These are phyloP conservation scores for Penicillium macrosclerotiorum DNA, from an alignment of 495 filamentous ascomycete genomes.

Conservation along the genomic window DNA sequence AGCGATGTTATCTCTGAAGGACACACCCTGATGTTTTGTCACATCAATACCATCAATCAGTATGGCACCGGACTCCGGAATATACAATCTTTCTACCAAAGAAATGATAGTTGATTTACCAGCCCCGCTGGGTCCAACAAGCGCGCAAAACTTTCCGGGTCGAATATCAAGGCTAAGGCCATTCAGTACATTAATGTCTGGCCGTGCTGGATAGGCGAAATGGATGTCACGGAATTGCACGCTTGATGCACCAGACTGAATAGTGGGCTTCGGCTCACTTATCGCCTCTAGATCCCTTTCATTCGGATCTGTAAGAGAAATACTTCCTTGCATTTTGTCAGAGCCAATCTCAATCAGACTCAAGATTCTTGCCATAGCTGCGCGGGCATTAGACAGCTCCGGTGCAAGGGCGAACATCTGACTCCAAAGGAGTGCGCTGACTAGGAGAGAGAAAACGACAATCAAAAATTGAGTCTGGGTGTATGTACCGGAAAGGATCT, in stretches of 20 bases:
- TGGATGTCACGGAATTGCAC: conserved; percentile 53
- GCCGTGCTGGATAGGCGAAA: conserved; percentile 62
- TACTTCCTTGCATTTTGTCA: conserved; percentile 30
- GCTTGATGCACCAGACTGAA: conserved; percentile 20
- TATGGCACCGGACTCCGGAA: conserved; percentile 39
- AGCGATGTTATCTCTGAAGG: conserved; percentile 50
- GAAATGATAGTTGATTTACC: conserved; percentile 63
- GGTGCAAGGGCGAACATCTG: conserved; percentile 67
- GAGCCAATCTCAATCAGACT: conserved; percentile 48
- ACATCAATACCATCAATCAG: conserved; percentile 45
- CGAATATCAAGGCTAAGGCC: conserved; percentile 52
- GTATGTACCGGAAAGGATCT: conserved; percentile 56
- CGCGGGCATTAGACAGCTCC: conserved; percentile 53
- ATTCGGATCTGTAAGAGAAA: neutral
- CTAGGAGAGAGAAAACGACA: conserved; percentile 46
- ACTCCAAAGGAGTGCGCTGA: conserved; percentile 57
- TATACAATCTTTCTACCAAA: conserved; percentile 59
- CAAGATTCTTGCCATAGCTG: conserved; percentile 46
- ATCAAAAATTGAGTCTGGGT: conserved; percentile 62
- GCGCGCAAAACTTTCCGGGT: conserved; percentile 56
- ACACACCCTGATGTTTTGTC: conserved; percentile 22
- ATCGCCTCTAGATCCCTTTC: conserved; percentile 17
- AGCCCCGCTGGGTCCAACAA: conserved; percentile 60
- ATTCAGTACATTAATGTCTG: conserved; percentile 51
- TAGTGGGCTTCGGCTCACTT: conserved; percentile 14